Evolutionary conservation across 805 yeast genomes (phyloP), one percentile per base, ranked within the genome.

Genomic region (Candida taoyuanica): DNA sequence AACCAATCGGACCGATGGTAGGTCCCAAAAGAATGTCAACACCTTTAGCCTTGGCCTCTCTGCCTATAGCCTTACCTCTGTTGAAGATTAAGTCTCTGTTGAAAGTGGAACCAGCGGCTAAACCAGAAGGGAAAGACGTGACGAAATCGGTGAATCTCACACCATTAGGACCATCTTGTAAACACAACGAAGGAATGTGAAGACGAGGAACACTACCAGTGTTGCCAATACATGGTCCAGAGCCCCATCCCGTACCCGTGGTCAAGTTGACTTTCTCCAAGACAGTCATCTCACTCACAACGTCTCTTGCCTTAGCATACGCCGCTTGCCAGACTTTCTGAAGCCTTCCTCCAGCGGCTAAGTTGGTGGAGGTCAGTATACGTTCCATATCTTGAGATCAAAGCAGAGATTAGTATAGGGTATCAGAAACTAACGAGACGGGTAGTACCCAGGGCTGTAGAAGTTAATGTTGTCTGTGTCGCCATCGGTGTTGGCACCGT

Each of bases 141-240:
- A 69, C 71, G 48, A 70, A 70, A 49, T 77, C 83, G 6, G 82
- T 70, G 37, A 65, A 67, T 40, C 81, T 60, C 15, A 77, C 74
- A 8, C 84, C 84, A 44, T 71, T 68, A 5, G 81, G 81, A 5
- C 81, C 81, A 58, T 78, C 82, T 48, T 77, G 82, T 20, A 76
- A 62, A 47, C 84, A 78, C 12, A 78, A 54, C 8, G 72, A 65
- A 4, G 76, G 74, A 36, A 76, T 71, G 7, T 72, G 74, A 19
- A 76, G 58, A 21, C 81, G 56, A 17, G 77, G 78, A 31, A 76
- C 70, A 6, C 72, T 62, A 0, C 82, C 82, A 0, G 81, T 74
- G 49, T 76, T 78, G 2, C 82, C 83, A 24, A 74, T 65, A 52
- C 81, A 74, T 2, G 78, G 78, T 5, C 81, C 81, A 20, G 75